Base-by-base conservation (phyloP, 192 early-diverging fungal genomes). In the Umbelopsis sp. region DNA sequence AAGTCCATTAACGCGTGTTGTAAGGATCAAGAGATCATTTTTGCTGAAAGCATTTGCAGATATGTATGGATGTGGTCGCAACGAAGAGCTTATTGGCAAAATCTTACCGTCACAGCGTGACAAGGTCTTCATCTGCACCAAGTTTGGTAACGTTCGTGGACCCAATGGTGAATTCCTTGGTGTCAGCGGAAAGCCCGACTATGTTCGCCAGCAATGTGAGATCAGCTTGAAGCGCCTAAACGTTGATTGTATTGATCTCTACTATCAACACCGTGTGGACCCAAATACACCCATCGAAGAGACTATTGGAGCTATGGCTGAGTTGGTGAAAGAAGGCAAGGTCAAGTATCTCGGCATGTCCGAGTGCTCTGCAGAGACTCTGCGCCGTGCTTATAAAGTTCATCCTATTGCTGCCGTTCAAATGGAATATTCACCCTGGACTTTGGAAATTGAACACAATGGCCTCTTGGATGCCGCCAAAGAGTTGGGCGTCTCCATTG, bases 301-400 rank as follows among this genome's bases (percentile, higher is more conserved):
- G 11, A 92, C 89, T 8, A 82, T 90, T 11, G 49, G 44, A 0
- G 85, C 86, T 18, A 83, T 92, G 82, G 87, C 87, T 33, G 82
- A 85, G 44, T 83, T 90, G 4, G 87, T 90, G 33, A 88, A 90
- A 70, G 84, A 88, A 70, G 91, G 91, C 66, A 90, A 88, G 69
- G 78, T 92, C 27, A 48, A 71, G 21, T 85, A 82, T 68, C 76
- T 92, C 33, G 90, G 90, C 2, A 73, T 91, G 12, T 84, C 81
- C 27, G 87, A 91, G 52, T 85, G 82, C 69, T 76, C 77, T 30
- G 86, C 89, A 6, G 85, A 82, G 2, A 83, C 86, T 2, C 75
- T 92, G 16, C 78, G 91, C 6, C 77, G 88, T 25, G 89, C 89
- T 21, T 81, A 90, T 78, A 82, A 78, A 35, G 77, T 92, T 2